Evolutionary conservation across 225 moss, liverwort and hornwort genomes (phyloP), one percentile per base, ranked within the genome.

Genomic region (Antitrichia curtipendula): DNA sequence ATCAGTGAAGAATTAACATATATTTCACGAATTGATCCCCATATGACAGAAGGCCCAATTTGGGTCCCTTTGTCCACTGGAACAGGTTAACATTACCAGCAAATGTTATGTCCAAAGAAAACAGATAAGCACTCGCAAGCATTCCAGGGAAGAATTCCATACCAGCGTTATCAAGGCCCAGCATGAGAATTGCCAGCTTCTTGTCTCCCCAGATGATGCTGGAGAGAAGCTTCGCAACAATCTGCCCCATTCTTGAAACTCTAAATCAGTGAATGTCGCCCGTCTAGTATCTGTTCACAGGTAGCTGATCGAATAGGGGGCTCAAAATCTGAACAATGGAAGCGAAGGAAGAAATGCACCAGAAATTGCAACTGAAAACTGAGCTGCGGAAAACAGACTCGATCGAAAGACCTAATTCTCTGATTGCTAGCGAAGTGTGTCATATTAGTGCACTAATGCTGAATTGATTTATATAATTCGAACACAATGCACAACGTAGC

Each of bases 111-210:
- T 32, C 34, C 38, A 16, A 34, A 29, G 47, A 53, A 87, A 27
- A 16, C n/a, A 49, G n/a, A 74, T 19, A n/a, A 16, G 52, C 34
- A 19, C 50, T 50, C 12, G 49, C n/a, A 76, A 65, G 83, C 81
- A 62, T 32, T 61, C 53, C 74, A 57, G 53, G 64, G 56, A 54
- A 45, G 71, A 64, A 82, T 63, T 66, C 45, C 72, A 4, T 53
- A 88, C 88, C 88, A 10, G 88, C 84, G 80, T 80, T 84, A 79
- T 88, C 84, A 43, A 88, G 79, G 38, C 88, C 88, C 84, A 88
- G 72, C 88, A 88, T 88, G 54, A 79, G 60, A 79, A 88, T 84
- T 59, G 78, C 52, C 79, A 84, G 84, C 53, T 84, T 78, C 70
- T 88, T 88, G 47, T 88, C 83, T 47, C 88, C 88, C 88, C 88